A percentile compares a stretch with the other conserved stretches of the same genome.
Evolutionary conservation across 352 stramenopile species (phyloP).

Genomic region (Pythium oligandrum): DNA sequence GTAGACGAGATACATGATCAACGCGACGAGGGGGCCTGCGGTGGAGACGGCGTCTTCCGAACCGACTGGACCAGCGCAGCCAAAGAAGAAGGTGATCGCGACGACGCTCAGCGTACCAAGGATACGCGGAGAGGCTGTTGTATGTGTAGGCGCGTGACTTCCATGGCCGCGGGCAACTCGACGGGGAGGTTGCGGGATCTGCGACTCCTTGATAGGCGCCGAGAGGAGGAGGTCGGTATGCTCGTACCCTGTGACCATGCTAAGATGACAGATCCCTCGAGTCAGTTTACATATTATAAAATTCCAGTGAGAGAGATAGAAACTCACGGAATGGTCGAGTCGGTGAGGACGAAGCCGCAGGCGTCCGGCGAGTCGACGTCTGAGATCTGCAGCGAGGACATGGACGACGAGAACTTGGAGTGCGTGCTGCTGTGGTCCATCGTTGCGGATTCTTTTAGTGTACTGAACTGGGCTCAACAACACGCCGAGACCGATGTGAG

Average conservation of each 20-base stretch:
- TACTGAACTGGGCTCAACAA: too few species aligned
- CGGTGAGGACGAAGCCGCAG: constrained; percentile 9
- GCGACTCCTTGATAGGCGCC: too few species aligned
- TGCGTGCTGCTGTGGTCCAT: not conserved
- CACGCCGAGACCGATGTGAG: too few species aligned
- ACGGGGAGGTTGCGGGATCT: too few species aligned
- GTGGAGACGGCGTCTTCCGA: constrained; percentile 53
- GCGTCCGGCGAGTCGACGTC: not conserved
- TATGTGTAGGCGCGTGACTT: too few species aligned
- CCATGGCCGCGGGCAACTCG: too few species aligned
- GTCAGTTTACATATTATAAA: too few species aligned
- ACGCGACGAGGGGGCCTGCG: constrained; percentile 44
- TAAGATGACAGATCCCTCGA: too few species aligned
- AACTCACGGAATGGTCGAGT: not conserved
- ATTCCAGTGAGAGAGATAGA: too few species aligned
- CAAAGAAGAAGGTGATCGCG: constrained; percentile 49
- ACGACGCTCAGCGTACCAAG: constrained; percentile 34
- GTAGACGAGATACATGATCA: constrained; percentile 50
- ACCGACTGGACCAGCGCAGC: constrained; percentile 39
- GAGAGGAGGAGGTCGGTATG: too few species aligned
- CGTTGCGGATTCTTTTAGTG: constrained; percentile 6
- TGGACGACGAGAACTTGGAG: constrained; percentile 5
- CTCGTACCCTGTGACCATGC: too few species aligned
- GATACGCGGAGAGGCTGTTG: constrained; percentile 6
- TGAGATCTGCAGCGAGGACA: not conserved